Conservation (phyloP, 306 rosid genomes). For the Trifolium subterraneum region DNA sequence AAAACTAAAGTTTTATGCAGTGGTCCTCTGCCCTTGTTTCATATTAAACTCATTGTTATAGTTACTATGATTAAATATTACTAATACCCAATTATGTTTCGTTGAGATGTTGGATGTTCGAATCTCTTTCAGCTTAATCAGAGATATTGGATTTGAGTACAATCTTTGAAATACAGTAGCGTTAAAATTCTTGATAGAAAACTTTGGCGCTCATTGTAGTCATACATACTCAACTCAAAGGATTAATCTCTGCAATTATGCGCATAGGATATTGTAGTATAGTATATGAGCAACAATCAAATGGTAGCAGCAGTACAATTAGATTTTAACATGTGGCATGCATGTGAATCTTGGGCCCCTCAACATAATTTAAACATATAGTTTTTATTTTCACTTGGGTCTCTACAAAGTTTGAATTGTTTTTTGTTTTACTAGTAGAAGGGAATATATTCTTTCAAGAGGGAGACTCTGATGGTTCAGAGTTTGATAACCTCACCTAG, state of each 20-base stretch:
- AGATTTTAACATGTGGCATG: slow-evolving; percentile 54
- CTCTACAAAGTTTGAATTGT: slow-evolving; percentile 47
- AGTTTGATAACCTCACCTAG: slow-evolving; percentile 49
- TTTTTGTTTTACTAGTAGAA: slow-evolving; percentile 43
- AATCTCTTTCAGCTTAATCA: background rate
- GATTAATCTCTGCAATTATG: background rate
- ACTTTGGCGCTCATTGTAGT: background rate
- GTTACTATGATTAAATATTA: slow-evolving; percentile 45
- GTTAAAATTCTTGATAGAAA: background rate
- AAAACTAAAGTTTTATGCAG: slow-evolving; percentile 50
- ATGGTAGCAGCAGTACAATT: slow-evolving; percentile 40
- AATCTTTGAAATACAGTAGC: background rate
- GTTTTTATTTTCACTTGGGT: slow-evolving; percentile 7
- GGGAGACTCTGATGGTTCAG: slow-evolving; percentile 51
- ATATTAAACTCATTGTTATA: slow-evolving; percentile 41
- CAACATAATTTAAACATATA: slow-evolving; percentile 27
- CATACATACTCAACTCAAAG: background rate
- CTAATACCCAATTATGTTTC: slow-evolving; percentile 1
- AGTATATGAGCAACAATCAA: slow-evolving; percentile 38
- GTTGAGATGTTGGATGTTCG: background rate
- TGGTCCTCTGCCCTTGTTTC: slow-evolving; percentile 46
- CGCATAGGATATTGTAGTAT: background rate
- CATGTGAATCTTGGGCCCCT: slow-evolving; percentile 58
- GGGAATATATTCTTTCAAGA: slow-evolving; percentile 62
- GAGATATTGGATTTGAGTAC: background rate